Percentiles rank a stretch among this genome's conserved stretches.
phyloP scores from a whole-genome alignment of 2,329 filamentous ascomycete genomes.

The Diaporthe ilicicola region DNA sequence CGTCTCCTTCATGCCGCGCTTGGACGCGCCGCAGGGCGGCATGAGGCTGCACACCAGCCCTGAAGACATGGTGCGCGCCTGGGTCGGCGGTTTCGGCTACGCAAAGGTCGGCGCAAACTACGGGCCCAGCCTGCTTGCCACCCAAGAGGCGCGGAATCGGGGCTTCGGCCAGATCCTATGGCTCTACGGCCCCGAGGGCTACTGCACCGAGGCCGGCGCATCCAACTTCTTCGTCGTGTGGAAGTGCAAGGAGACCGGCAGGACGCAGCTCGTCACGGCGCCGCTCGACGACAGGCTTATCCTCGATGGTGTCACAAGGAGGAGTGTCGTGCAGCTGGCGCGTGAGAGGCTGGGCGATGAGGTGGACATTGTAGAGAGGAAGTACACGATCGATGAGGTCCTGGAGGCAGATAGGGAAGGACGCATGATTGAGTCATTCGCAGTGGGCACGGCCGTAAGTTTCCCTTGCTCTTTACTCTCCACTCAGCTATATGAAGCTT shows the following conservation, averaged over 20 bases:
- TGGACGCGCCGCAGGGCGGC: conserved; percentile 62
- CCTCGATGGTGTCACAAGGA: conserved; percentile 86
- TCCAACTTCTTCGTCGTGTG: conserved; percentile 92
- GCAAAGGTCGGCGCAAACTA: conserved; percentile 96
- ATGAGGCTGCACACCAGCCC: conserved; percentile 81
- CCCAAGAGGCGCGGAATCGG: conserved; percentile 73
- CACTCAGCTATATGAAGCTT: neutral
- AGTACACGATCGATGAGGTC: conserved; percentile 84
- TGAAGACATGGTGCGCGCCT: conserved; percentile 87
- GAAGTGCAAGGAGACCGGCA: conserved; percentile 68
- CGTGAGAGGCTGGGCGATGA: conserved; percentile 67
- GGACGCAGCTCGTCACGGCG: conserved; percentile 79
- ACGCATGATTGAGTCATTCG: conserved; percentile 84
- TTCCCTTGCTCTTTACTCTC: neutral
- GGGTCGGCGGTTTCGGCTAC: conserved; percentile 92
- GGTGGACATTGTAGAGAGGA: conserved; percentile 79
- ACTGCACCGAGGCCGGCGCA: conserved; percentile 90
- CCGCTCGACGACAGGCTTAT: conserved; percentile 85
- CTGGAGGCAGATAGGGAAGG: conserved; percentile 77
- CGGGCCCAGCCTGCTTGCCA: conserved; percentile 82
- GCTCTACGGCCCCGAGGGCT: conserved; percentile 81
- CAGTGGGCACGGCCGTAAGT: conserved; percentile 84
- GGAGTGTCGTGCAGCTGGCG: conserved; percentile 79
- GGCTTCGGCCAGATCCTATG: conserved; percentile 94
- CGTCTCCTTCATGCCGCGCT: conserved; percentile 66